These are phyloP conservation scores for Phytophthora melonis DNA, from an alignment of 352 stramenopile genomes.

Conservation along the genomic window DNA sequence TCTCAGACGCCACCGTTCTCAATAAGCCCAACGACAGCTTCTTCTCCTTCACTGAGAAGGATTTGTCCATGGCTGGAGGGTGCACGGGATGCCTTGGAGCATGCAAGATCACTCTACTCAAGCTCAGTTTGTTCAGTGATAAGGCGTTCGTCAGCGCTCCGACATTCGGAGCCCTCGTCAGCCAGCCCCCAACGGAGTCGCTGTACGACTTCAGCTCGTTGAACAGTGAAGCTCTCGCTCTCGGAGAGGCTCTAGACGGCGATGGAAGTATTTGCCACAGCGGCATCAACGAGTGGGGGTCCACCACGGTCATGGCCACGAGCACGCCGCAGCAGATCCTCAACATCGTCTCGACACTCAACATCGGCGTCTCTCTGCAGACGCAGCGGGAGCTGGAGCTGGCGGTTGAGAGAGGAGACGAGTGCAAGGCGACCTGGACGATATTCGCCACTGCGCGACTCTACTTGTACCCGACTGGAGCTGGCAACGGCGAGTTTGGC, in stretches of 20 bases:
- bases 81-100: not conserved
- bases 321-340: constrained; percentile 11
- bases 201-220: constrained; percentile 25
- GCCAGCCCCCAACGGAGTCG: constrained; percentile 1
- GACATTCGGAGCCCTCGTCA: not conserved
- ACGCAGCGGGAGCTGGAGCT: constrained; percentile 8
- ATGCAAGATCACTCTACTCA: constrained; percentile 13
- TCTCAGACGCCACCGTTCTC: constrained; percentile 2
- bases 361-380: constrained; percentile 6
- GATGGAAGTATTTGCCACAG: constrained; percentile 13
- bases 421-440: constrained; percentile 15
- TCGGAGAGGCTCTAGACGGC: not conserved
- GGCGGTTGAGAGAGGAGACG: not conserved
- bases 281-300: constrained; percentile 18
- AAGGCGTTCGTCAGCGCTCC: not conserved
- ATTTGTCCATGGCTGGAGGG: constrained; percentile 6
- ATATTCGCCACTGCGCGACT: constrained; percentile 9
- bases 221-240: not conserved
- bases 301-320: constrained; percentile 1
- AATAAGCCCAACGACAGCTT: constrained; percentile 4
- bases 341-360: not conserved
- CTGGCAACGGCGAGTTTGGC: constrained; percentile 6
- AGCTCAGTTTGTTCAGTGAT: not conserved
- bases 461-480: constrained; percentile 14
- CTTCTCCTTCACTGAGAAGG: constrained; percentile 1